Evolutionary conservation across 148 eudicot species (phyloP).

Genomic region (Spergularia marina): DNA sequence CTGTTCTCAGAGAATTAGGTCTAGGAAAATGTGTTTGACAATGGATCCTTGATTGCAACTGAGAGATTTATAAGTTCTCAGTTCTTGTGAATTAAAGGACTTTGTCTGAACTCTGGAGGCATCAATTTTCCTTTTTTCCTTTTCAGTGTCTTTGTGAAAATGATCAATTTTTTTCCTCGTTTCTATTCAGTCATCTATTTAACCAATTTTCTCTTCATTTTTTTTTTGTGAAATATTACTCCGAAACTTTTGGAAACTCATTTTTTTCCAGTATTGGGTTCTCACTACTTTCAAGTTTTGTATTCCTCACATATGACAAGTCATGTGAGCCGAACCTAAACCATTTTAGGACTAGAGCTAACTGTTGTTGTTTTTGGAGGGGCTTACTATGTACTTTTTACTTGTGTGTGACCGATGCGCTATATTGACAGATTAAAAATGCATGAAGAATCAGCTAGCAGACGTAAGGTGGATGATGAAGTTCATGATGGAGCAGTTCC

Average conservation of each 20-base stretch:
- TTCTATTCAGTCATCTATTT: too few relatives aligned
- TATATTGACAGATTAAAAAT: constrained; percentile 60
- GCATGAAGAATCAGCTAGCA: constrained; percentile 86
- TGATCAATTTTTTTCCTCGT: not conserved
- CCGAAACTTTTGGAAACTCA: too few relatives aligned
- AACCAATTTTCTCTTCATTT: not conserved
- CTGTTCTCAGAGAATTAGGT: too few relatives aligned
- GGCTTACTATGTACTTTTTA: not conserved
- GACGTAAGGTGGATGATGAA: constrained; percentile 95
- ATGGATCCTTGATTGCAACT: not conserved
- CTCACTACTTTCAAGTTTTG: too few relatives aligned
- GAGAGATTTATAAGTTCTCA: not conserved
- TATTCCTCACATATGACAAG: too few relatives aligned
- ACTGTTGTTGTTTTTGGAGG: not conserved
- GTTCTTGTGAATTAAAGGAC: too few relatives aligned
- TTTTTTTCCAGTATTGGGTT: too few relatives aligned
- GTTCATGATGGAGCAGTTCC: constrained; percentile 93
- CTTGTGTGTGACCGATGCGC: not conserved
- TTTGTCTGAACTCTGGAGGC: not conserved
- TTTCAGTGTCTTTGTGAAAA: not conserved
- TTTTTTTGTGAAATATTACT: too few relatives aligned
- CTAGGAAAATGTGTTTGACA: too few relatives aligned
- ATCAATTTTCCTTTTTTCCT: not conserved
- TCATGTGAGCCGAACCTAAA: too few relatives aligned
- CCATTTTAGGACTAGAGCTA: too few relatives aligned